Conservation (phyloP, 306 rosid genomes). For the Vigna unguiculata region DNA sequence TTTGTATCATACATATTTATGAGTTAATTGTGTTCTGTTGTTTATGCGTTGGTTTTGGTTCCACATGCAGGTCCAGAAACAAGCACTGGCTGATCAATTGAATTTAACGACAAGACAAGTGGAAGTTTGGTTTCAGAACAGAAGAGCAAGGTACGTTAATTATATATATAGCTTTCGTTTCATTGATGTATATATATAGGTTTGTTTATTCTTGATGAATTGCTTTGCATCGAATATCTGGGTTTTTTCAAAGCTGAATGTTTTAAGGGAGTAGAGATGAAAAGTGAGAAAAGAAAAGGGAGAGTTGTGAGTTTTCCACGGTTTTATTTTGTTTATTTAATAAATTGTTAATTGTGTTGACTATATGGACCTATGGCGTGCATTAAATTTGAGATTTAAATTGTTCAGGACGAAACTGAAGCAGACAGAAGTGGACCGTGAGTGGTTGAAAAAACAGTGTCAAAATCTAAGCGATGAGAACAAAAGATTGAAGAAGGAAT, state of each 20-base stretch:
- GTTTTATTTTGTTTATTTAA: slow-evolving; percentile 12
- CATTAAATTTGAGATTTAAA: neutral
- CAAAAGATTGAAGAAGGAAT: slow-evolving; percentile 71
- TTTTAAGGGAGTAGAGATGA: neutral
- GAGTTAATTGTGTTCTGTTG: neutral
- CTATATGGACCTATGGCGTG: neutral
- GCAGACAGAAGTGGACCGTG: slow-evolving; percentile 79
- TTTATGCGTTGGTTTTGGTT: slow-evolving; percentile 19
- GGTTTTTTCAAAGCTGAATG: neutral
- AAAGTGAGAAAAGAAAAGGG: neutral
- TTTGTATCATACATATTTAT: neutral
- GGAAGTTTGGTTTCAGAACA: slow-evolving; percentile 97
- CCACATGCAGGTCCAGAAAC: slow-evolving; percentile 70
- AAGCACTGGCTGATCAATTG: slow-evolving; percentile 70
- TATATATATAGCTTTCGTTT: neutral
- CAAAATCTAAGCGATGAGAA: slow-evolving; percentile 75
- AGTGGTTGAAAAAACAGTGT: slow-evolving; percentile 74
- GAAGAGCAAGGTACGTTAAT: slow-evolving; percentile 79
- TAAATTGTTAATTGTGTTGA: neutral
- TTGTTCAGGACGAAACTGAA: slow-evolving; percentile 80
- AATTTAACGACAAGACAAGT: slow-evolving; percentile 83
- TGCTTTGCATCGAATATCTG: neutral
- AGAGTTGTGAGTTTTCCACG: neutral
- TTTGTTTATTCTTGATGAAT: slow-evolving; percentile 13
- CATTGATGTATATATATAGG: neutral